phyloP scores from a whole-genome alignment of 768 basidiomycete species.

The Suillus clintonianus region DNA sequence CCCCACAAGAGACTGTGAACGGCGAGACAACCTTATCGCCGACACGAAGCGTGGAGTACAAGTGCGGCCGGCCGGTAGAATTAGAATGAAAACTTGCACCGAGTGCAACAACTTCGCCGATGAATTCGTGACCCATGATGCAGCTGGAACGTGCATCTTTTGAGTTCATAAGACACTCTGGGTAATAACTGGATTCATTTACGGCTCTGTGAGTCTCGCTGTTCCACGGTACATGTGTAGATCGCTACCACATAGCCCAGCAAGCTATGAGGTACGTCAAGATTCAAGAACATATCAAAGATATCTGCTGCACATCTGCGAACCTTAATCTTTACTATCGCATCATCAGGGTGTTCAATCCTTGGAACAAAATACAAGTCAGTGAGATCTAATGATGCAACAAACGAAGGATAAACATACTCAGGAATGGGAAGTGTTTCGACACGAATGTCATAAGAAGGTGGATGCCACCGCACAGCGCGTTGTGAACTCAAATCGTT shows the following conservation, averaged over 20 bases:
- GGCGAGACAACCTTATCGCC: constrained; percentile 82
- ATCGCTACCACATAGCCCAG: constrained; percentile 74
- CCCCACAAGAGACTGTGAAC: constrained; percentile 82
- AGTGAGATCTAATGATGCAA: neutral
- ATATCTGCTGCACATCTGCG: constrained; percentile 11
- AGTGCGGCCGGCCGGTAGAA: constrained; percentile 50
- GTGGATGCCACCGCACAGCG: constrained; percentile 67
- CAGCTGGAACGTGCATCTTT: constrained; percentile 40
- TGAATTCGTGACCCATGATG: constrained; percentile 76
- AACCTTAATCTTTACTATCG: constrained; percentile 73
- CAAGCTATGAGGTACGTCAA: constrained; percentile 43
- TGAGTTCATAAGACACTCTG: neutral
- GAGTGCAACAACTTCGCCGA: constrained; percentile 69
- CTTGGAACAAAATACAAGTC: constrained; percentile 32
- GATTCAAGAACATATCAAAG: neutral
- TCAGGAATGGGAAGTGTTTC: constrained; percentile 58
- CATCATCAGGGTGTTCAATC: constrained; percentile 74
- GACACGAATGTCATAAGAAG: constrained; percentile 70
- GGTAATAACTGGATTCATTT: constrained; percentile 22
- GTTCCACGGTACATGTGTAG: constrained; percentile 75
- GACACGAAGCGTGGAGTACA: constrained; percentile 64
- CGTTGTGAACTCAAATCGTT: constrained; percentile 20
- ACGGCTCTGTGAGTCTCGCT: constrained; percentile 54
- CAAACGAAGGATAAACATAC: constrained; percentile 35
- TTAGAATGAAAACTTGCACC: constrained; percentile 56